phyloP scores from a whole-genome alignment of 1,284 basidiomycete genomes.

The Omphalotus olearius region DNA sequence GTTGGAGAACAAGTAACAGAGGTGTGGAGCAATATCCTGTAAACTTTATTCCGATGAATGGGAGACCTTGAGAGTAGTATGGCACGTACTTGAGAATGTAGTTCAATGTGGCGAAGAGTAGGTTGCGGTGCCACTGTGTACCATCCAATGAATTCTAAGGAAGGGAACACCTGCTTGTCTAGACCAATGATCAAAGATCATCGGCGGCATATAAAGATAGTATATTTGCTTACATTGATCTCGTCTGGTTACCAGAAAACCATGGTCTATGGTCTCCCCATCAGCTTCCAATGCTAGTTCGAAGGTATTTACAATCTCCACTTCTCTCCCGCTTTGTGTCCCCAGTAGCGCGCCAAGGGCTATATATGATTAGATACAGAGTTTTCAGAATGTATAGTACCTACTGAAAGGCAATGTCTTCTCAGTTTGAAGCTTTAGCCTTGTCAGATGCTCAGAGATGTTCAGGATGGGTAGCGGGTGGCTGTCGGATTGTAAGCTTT shows the following conservation, averaged over 20 bases:
- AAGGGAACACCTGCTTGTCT: constrained; percentile 99
- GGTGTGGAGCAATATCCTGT: constrained; percentile 71
- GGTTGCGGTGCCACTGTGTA: constrained; percentile 82
- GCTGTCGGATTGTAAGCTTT: constrained; percentile 38
- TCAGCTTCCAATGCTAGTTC: constrained; percentile 71
- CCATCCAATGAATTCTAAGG: constrained; percentile 95
- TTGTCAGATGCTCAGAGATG: constrained; percentile 92
- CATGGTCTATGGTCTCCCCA: constrained; percentile 65
- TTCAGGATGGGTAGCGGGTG: constrained; percentile 96
- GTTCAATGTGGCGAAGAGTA: constrained; percentile 65
- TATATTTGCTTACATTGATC: constrained; percentile 75
- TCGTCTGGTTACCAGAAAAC: constrained; percentile 76
- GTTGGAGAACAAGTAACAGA: constrained; percentile 70
- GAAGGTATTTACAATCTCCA: constrained; percentile 96
- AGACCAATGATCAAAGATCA: constrained; percentile 2
- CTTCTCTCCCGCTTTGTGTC: constrained; percentile 87
- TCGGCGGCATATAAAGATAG: background rate
- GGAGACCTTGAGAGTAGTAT: background rate
- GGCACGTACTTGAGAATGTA: constrained; percentile 78
- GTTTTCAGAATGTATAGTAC: constrained; percentile 16
- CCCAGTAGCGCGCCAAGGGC: constrained; percentile 94
- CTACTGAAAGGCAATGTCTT: constrained; percentile 61
- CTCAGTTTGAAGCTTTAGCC: constrained; percentile 73
- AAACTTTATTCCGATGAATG: constrained; percentile 42
- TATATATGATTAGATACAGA: constrained; percentile 27